phyloP scores from a whole-genome alignment of 345 rosid species.

The Syzygium aqueum region DNA sequence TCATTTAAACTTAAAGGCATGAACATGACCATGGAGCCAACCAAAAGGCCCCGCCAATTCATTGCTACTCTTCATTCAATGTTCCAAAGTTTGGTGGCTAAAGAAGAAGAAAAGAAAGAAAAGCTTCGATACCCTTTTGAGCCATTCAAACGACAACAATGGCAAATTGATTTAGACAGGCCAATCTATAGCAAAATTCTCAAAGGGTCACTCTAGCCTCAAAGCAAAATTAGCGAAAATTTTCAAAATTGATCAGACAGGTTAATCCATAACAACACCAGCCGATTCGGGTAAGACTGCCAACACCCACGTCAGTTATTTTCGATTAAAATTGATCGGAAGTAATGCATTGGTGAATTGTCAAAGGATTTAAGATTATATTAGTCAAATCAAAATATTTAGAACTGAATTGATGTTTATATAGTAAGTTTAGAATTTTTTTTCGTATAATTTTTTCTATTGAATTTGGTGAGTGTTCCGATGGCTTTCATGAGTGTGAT shows the following conservation, averaged over 20 bases:
- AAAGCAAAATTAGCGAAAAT: background rate
- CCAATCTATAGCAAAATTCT: background rate
- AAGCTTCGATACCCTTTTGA: background rate
- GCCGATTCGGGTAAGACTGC: no score
- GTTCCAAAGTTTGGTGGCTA: background rate
- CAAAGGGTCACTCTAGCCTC: background rate
- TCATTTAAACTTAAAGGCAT: background rate
- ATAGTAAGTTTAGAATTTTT: background rate
- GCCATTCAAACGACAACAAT: background rate
- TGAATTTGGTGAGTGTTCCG: background rate
- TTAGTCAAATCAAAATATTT: rapidly evolving
- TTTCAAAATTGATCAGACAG: no score
- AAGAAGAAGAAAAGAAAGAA: background rate
- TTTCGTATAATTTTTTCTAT: background rate
- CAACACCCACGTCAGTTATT: rapidly evolving
- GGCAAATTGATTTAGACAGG: background rate
- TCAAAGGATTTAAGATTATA: background rate
- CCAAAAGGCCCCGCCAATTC: background rate
- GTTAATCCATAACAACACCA: no score
- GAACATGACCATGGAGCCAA: background rate
- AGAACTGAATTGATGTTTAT: rapidly evolving
- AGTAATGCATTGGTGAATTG: background rate
- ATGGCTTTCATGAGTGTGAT: background rate
- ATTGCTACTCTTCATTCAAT: background rate
- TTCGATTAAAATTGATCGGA: rapidly evolving